Conservation (phyloP, 129 eudicot genomes). For the Flaveria trinervia region DNA sequence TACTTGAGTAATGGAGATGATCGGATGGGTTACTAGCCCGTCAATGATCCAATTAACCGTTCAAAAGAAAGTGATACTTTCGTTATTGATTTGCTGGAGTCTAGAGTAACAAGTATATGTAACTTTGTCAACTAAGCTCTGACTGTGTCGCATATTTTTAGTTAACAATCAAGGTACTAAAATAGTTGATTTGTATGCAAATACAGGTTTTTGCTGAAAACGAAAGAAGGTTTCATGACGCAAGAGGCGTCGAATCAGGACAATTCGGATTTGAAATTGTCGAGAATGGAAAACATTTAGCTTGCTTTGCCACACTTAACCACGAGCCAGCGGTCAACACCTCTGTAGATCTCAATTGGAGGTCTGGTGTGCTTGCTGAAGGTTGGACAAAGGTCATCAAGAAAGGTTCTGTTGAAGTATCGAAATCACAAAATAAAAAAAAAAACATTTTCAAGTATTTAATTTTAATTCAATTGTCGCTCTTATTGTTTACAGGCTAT, state of each 20-base stretch:
- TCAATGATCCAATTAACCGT: no score
- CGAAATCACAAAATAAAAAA: not conserved
- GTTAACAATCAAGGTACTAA: not conserved
- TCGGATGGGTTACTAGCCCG: no score
- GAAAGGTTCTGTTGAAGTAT: conserved; percentile 71
- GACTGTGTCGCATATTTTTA: no score
- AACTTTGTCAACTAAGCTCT: no score
- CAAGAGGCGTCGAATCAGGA: conserved; percentile 64
- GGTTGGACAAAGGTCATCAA: conserved; percentile 75
- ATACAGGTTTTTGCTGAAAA: conserved; percentile 57
- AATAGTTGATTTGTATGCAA: conserved; percentile 14
- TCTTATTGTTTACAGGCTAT: conserved; percentile 45
- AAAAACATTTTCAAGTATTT: not conserved
- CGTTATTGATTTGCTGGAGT: no score
- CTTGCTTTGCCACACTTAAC: conserved; percentile 62
- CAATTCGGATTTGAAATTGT: conserved; percentile 59
- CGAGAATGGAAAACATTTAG: conserved; percentile 72
- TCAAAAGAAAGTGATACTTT: no score
- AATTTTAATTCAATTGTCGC: not conserved
- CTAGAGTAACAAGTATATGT: no score
- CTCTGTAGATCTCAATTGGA: conserved; percentile 82
- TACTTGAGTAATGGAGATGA: no score
- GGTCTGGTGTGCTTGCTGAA: conserved; percentile 75
- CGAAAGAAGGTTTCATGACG: conserved; percentile 52
- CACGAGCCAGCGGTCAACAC: conserved; percentile 53